These are phyloP conservation scores for Aspergillus cavernicola DNA, from an alignment of 495 filamentous ascomycete genomes.

Conservation along the genomic window DNA sequence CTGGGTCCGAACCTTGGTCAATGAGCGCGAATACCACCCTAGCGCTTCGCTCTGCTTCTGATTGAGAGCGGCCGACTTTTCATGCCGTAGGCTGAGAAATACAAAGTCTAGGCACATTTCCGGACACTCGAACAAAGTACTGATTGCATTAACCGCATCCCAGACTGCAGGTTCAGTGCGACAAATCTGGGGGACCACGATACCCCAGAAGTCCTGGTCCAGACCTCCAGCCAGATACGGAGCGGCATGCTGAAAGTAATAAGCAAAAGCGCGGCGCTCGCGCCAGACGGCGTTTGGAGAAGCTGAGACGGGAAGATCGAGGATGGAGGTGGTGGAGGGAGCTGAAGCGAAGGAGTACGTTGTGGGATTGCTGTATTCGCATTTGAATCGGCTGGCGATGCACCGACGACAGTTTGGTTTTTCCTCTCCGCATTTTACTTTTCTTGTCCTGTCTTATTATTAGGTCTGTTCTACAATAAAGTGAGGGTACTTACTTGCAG, in stretches of 20 bases:
- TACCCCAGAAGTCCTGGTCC: constrained; percentile 50
- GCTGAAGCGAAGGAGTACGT: not conserved
- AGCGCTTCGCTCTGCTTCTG: constrained; percentile 13
- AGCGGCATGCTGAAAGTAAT: constrained; percentile 47
- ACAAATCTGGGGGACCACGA: constrained; percentile 50
- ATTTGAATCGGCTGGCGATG: constrained; percentile 44
- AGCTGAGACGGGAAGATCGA: not conserved
- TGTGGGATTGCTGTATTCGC: constrained; percentile 26
- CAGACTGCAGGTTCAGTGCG: constrained; percentile 52
- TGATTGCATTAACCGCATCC: constrained; percentile 48
- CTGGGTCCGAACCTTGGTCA: constrained; percentile 33
- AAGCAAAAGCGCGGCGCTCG: constrained; percentile 47
- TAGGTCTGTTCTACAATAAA: not conserved
- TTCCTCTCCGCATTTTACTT: constrained; percentile 65
- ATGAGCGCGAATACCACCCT: constrained; percentile 44
- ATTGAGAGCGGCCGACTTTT: constrained; percentile 2
- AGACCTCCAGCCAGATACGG: constrained; percentile 44
- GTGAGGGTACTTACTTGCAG: not conserved
- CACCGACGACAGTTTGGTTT: constrained; percentile 58
- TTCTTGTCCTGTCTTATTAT: constrained; percentile 44
- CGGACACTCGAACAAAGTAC: constrained; percentile 45
- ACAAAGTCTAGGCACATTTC: no score
- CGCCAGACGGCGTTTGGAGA: constrained; percentile 6
- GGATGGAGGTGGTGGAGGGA: not conserved
- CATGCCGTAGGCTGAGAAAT: no score